A percentile compares a stretch with the other conserved stretches of the same genome.
These are phyloP conservation scores for Nakazawaea ishiwadae DNA, from an alignment of 805 yeast species.

Conservation along the genomic window DNA sequence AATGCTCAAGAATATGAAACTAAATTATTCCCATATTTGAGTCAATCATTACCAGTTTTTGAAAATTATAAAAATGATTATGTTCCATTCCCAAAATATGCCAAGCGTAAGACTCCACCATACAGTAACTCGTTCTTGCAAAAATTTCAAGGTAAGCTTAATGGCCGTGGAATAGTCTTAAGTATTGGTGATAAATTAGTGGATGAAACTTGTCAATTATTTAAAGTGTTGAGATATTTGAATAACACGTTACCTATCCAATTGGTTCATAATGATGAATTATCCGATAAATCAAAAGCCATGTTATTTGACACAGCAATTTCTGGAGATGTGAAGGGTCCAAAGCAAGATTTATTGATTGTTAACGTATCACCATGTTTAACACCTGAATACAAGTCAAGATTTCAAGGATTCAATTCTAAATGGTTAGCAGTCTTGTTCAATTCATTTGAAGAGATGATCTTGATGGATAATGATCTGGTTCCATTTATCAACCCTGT, in stretches of 20 bases:
- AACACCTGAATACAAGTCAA: constrained; percentile 18
- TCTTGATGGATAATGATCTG: constrained; percentile 51
- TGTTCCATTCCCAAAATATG: constrained; percentile 4
- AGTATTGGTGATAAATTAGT: constrained; percentile 42
- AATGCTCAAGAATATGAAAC: constrained; percentile 5
- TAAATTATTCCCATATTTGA: constrained; percentile 37
- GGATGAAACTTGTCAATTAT: constrained; percentile 41
- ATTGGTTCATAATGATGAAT: constrained; percentile 38
- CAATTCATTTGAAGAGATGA: constrained; percentile 52
- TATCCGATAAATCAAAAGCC: constrained; percentile 27
- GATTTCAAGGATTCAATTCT: constrained; percentile 26
- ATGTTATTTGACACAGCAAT: constrained; percentile 32
- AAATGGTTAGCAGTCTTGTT: constrained; percentile 57
- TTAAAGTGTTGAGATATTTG: constrained; percentile 44
- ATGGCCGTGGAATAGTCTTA: constrained; percentile 52
- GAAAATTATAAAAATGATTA: constrained; percentile 25
- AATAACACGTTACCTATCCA: constrained; percentile 47
- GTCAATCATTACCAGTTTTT: constrained; percentile 32
- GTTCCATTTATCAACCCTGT: constrained; percentile 32
- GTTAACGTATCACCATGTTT: constrained; percentile 28
- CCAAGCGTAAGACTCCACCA: not conserved
- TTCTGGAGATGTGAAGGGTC: constrained; percentile 23
- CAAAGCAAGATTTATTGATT: constrained; percentile 24
- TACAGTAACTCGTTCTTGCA: constrained; percentile 20
- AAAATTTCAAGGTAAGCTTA: constrained; percentile 22